phyloP scores from a whole-genome alignment of 2,329 filamentous ascomycete species.

The Ilyonectria mors-panacis region DNA sequence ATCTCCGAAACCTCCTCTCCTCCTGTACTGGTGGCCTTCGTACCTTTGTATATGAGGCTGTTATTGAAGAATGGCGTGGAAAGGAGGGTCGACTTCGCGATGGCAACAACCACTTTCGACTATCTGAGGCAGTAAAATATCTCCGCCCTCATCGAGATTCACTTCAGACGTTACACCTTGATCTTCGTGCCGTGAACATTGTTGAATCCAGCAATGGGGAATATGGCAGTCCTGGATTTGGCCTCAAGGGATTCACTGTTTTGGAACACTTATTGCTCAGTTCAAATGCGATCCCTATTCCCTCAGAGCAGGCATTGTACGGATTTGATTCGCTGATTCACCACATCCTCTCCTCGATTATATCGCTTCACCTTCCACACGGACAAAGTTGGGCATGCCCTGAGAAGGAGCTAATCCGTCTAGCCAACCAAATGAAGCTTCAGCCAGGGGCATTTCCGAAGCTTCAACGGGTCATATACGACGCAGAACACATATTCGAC shows the following conservation, averaged over 20 bases:
- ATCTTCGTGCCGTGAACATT: slow-evolving; percentile 9
- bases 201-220: neutral
- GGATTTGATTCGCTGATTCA: neutral
- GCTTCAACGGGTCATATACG: neutral
- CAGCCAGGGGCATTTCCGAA: slow-evolving; percentile 8
- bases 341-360: slow-evolving; percentile 18
- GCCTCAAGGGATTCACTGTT: slow-evolving; percentile 18
- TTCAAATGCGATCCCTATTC: slow-evolving; percentile 3
- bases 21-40: slow-evolving; percentile 7
- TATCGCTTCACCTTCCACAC: slow-evolving; percentile 6
- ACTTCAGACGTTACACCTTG: slow-evolving; percentile 16
- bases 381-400: neutral
- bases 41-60: slow-evolving; percentile 21
- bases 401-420: slow-evolving; percentile 16
- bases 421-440: slow-evolving; percentile 4
- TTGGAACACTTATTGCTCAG: slow-evolving; percentile 25
- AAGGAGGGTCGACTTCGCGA: no score
- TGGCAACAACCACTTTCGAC: slow-evolving; percentile 21
- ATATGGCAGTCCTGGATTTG: neutral
- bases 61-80: neutral
- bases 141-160: slow-evolving; percentile 6
- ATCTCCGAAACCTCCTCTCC: slow-evolving; percentile 6
- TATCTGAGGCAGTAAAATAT: slow-evolving; percentile 12
- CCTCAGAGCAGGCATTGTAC: neutral
- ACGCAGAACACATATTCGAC: neutral